Evolutionary conservation across 164 flowering plant species (phyloP).

Genomic region (Macadamia tetraphylla): DNA sequence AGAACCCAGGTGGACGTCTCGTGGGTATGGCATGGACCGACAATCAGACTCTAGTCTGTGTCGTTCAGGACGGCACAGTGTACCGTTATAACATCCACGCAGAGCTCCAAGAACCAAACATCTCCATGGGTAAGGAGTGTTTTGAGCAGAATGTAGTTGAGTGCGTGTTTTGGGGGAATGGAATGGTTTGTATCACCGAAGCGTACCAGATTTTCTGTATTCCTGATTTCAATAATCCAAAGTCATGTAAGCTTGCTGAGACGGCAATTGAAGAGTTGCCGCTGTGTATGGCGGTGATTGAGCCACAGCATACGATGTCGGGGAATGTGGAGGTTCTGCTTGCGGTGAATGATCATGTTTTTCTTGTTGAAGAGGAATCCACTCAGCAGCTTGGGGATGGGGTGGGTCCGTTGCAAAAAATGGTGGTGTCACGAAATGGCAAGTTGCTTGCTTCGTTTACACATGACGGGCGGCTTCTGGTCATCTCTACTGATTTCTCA

Average conservation of each 20-base stretch:
- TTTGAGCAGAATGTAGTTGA: constrained; percentile 79
- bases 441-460: constrained; percentile 74
- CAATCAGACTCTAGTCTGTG: constrained; percentile 63
- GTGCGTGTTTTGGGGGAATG: constrained; percentile 91
- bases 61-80: constrained; percentile 86
- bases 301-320: constrained; percentile 83
- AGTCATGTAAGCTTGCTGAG: constrained; percentile 54
- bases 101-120: constrained; percentile 46
- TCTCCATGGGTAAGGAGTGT: constrained; percentile 74
- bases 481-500: constrained; percentile 49
- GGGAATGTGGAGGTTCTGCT: constrained; percentile 92
- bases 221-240: constrained; percentile 66
- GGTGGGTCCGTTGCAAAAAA: constrained; percentile 73
- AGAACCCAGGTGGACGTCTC: constrained; percentile 77
- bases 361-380: constrained; percentile 68
- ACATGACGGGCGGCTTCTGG: constrained; percentile 79
- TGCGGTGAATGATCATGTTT: constrained; percentile 51
- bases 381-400: constrained; percentile 51
- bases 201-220: constrained; percentile 52
- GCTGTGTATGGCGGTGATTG: constrained; percentile 75
- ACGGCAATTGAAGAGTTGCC: constrained; percentile 59
- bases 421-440: constrained; percentile 76
- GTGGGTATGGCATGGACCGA: constrained; percentile 88
- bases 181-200: constrained; percentile 79
- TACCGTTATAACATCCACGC: constrained; percentile 60